Base-by-base conservation (phyloP, 176 grass and related monocot genomes). In the Lolium perenne region DNA sequence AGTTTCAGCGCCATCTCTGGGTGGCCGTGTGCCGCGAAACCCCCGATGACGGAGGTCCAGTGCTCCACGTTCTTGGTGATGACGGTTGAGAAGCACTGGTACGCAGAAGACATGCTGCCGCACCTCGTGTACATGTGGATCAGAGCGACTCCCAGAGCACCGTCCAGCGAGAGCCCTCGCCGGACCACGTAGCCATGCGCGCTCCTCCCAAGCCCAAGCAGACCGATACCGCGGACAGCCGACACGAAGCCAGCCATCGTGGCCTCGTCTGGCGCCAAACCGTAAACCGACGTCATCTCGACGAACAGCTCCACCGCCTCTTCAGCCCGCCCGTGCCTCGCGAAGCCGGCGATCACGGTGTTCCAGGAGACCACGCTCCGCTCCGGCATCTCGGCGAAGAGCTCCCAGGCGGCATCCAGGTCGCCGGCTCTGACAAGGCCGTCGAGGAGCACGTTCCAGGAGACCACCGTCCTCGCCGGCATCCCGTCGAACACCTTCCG, bases 81-180 rank as follows among this genome's bases (percentile, higher is more conserved):
- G 68, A 90, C 14, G 45, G 74, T 67, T 20, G 23, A 80, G 83
- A 95, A 95, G 83, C 88, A 87, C 11, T 16, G 71, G 48, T 90
- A 82, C 15, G 82, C 88, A 4, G 47, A 41, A 43, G 3, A 61
- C 70, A 92, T 92, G 55, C 68, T 74, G 41, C 93, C 88, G 4
- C 93, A 92, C 59, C 67, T 88, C 16, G 86, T 80, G 77, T 92
- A 90, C 93, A 95, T 88, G 38, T 83, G 85, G 61, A 92, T 86
- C 29, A 88, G 70, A 11, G 85, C 85, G 38, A 86, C 82, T 14
- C 88, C 83, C 17, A 95, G 88, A 74, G 82, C 82, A 70, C 83
- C 58, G 0, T 75, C 62, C 18, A 93, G 22, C 18, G 68, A 91
- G 67, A 91, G 76, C 57, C 38, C 38, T 10, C 2, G 88, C 4